phyloP scores from a whole-genome alignment of 2,329 filamentous ascomycete genomes.

The Pestalotiopsis sp. region DNA sequence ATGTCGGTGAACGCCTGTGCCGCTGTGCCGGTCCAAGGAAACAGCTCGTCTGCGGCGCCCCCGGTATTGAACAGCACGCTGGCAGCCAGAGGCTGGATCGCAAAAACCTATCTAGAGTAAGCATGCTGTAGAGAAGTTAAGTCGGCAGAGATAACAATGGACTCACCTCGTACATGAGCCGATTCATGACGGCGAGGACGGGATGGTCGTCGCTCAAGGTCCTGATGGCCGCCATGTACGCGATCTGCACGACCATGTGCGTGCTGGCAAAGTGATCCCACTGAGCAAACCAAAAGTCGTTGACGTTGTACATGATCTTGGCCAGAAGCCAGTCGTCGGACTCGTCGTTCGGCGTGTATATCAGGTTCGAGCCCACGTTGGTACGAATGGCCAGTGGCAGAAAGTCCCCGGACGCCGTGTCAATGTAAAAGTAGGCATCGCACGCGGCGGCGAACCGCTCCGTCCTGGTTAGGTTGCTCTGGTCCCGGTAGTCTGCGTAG shows the following conservation, averaged over 20 bases:
- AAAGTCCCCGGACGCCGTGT: slow-evolving; percentile 41
- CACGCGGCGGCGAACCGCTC: slow-evolving; percentile 42
- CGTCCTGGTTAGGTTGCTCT: slow-evolving; percentile 25
- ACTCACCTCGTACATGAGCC: slow-evolving; percentile 28
- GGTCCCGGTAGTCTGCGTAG: slow-evolving; percentile 42
- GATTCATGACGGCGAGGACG: slow-evolving; percentile 39
- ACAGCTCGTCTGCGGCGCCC: slow-evolving; percentile 34
- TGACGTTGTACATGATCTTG: slow-evolving; percentile 51
- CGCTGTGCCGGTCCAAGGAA: slow-evolving; percentile 30
- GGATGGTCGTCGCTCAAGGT: slow-evolving; percentile 49
- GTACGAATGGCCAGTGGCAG: slow-evolving; percentile 49
- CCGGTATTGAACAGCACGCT: slow-evolving; percentile 30
- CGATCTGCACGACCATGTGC: slow-evolving; percentile 45
- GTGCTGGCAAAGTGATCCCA: slow-evolving; percentile 46
- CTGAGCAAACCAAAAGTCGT: slow-evolving; percentile 48
- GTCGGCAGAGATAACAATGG: not conserved
- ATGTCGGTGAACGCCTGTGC: slow-evolving; percentile 30
- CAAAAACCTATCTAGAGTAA: not conserved
- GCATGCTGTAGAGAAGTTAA: not conserved
- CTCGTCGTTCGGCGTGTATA: slow-evolving; percentile 49
- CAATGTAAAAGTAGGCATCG: slow-evolving; percentile 50
- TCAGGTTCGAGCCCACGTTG: slow-evolving; percentile 41
- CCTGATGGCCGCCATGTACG: slow-evolving; percentile 47
- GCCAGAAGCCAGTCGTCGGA: slow-evolving; percentile 52
- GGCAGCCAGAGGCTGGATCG: slow-evolving; percentile 29